These are phyloP conservation scores for Dichotomopilus funicola DNA, from an alignment of 2,329 filamentous ascomycete species.

Conservation along the genomic window DNA sequence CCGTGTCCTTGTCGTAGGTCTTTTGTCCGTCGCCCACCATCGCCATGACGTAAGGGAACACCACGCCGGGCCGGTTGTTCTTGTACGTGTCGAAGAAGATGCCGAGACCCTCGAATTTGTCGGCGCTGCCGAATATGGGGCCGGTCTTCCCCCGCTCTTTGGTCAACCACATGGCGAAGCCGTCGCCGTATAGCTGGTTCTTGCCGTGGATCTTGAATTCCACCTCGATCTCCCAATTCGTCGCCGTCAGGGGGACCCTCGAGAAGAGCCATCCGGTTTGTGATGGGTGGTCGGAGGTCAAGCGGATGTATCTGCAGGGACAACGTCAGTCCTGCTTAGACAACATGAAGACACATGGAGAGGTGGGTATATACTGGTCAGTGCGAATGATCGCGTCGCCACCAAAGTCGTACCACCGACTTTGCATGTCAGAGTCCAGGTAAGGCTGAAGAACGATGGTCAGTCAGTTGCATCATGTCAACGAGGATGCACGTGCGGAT, in stretches of 20 bases:
- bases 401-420: slow-evolving; percentile 98
- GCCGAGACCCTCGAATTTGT: slow-evolving; percentile 88
- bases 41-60: slow-evolving; percentile 97
- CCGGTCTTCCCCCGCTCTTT: slow-evolving; percentile 79
- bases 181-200: slow-evolving; percentile 88
- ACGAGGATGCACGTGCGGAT: no score
- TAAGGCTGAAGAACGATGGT: slow-evolving; percentile 61
- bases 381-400: slow-evolving; percentile 81
- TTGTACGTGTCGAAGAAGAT: slow-evolving; percentile 99
- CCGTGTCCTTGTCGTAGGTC: slow-evolving; percentile 83
- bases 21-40: slow-evolving; percentile 93
- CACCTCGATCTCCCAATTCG: slow-evolving; percentile 97
- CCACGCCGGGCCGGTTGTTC: slow-evolving; percentile 92
- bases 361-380: slow-evolving; percentile 49
- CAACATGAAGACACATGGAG: not conserved
- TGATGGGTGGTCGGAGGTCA: slow-evolving; percentile 84
- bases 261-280: slow-evolving; percentile 93
- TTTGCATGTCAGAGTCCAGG: slow-evolving; percentile 95
- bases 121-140: slow-evolving; percentile 78
- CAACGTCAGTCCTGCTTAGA: not conserved
- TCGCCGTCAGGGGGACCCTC: slow-evolving; percentile 87
- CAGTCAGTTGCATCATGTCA: not conserved
- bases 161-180: slow-evolving; percentile 96
- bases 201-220: slow-evolving; percentile 92
- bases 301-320: slow-evolving; percentile 69